Evolutionary conservation across 768 basidiomycete species (phyloP).

Genomic region (Naganishia kalamii): DNA sequence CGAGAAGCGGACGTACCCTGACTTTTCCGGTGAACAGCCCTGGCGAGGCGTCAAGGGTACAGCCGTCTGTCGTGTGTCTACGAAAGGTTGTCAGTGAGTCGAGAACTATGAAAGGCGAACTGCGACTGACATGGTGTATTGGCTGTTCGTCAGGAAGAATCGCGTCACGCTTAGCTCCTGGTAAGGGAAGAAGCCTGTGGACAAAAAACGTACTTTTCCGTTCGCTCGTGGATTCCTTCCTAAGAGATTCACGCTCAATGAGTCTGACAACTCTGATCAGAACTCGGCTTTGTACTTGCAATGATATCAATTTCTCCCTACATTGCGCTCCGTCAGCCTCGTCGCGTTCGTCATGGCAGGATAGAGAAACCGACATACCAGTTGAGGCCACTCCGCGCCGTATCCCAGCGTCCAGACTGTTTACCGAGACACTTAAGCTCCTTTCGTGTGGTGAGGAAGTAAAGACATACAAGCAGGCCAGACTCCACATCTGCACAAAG

Average conservation of each 20-base stretch:
- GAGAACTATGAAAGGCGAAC: no score
- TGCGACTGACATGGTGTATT: conserved; percentile 37
- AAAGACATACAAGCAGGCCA: conserved; percentile 40
- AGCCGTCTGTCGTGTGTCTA: conserved; percentile 41
- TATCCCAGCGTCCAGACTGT: conserved; percentile 45
- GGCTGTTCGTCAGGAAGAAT: conserved; percentile 24
- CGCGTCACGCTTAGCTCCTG: neutral
- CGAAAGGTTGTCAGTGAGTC: no score
- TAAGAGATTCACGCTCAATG: no score
- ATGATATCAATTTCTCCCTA: conserved; percentile 46
- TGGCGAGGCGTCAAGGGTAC: conserved; percentile 30
- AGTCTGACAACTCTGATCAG: no score
- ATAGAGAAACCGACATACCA: conserved; percentile 27
- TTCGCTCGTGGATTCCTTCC: conserved; percentile 41
- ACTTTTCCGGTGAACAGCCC: conserved; percentile 34
- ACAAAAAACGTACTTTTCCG: conserved; percentile 32
- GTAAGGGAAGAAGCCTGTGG: neutral
- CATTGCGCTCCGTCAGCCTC: neutral
- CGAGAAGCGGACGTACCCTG: conserved; percentile 23
- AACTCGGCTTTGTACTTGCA: conserved; percentile 28
- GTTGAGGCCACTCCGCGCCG: conserved; percentile 35
- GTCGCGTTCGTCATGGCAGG: no score
- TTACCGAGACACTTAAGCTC: neutral
- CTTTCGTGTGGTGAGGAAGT: neutral
- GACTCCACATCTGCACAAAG: conserved; percentile 35